These are phyloP conservation scores for Graphilbum ipis-grandicollis DNA, from an alignment of 2,329 filamentous ascomycete species.

Conservation along the genomic window DNA sequence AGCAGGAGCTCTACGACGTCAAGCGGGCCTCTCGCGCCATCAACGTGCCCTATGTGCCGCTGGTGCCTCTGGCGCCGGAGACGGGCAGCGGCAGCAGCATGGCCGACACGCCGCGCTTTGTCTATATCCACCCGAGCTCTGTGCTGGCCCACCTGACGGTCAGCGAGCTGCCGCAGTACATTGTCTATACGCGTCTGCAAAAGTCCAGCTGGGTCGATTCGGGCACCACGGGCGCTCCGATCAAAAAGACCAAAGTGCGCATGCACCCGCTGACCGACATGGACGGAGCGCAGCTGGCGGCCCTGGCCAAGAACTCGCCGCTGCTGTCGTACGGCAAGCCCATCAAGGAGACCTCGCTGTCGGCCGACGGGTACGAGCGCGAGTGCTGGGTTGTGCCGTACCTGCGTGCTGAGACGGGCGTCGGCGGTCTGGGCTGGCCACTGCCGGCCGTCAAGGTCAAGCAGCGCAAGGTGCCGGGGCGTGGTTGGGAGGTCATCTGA, in stretches of 20 bases:
- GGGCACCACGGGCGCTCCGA: no score
- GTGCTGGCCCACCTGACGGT: slow-evolving; percentile 53
- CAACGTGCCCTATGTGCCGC: slow-evolving; percentile 78
- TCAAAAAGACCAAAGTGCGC: slow-evolving; percentile 52
- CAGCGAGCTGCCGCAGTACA: slow-evolving; percentile 67
- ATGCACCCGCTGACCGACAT: slow-evolving; percentile 81
- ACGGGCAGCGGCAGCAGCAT: slow-evolving; percentile 18
- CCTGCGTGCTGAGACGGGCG: slow-evolving; percentile 48
- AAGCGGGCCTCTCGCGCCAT: slow-evolving; percentile 56
- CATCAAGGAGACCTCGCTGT: slow-evolving; percentile 56
- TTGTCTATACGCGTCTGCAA: slow-evolving; percentile 78
- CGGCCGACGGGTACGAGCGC: slow-evolving; percentile 26
- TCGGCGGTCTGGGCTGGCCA: slow-evolving; percentile 60
- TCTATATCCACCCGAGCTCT: slow-evolving; percentile 79
- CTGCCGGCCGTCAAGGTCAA: slow-evolving; percentile 70
- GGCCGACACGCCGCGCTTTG: slow-evolving; percentile 33
- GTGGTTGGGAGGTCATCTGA: slow-evolving; percentile 57
- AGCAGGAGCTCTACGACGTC: slow-evolving; percentile 35
- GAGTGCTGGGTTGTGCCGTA: slow-evolving; percentile 76
- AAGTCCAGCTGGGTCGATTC: no score
- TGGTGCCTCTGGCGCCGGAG: slow-evolving; percentile 46
- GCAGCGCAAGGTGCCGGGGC: slow-evolving; percentile 56
- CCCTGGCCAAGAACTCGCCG: slow-evolving; percentile 69
- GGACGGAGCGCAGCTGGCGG: slow-evolving; percentile 56
- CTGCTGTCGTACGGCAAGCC: slow-evolving; percentile 77